Evolutionary conservation across 441 rosid species (phyloP).

Genomic region (Gossypium trilobum): DNA sequence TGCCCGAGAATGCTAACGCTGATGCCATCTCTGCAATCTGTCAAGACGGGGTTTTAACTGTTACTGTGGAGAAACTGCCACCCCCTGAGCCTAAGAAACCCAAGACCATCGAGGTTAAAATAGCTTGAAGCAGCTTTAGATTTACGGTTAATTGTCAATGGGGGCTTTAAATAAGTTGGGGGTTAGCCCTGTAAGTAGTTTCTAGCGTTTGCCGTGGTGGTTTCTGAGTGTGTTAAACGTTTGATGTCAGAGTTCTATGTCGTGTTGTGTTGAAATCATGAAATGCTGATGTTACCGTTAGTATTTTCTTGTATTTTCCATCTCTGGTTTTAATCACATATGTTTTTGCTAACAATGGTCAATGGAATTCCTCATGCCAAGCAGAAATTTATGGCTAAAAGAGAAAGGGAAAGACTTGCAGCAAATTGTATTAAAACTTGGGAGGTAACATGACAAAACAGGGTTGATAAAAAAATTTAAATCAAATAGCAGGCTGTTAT

Average conservation of each 20-base stretch:
- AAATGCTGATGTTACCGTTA: neutral
- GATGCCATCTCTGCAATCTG: constrained; percentile 42
- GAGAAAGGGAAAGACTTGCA: neutral
- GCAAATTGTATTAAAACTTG: neutral
- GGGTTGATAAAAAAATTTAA: too few species aligned
- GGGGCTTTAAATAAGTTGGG: neutral
- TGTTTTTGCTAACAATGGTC: too few species aligned
- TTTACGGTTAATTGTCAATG: neutral
- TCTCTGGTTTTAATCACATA: neutral
- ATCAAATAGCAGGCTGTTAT: neutral
- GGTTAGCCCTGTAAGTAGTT: neutral
- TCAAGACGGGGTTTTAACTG: constrained; percentile 52
- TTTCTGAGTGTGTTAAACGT: neutral
- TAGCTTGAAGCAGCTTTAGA: constrained; percentile 10
- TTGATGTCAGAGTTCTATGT: neutral
- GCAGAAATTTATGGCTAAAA: neutral
- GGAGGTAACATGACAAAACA: neutral
- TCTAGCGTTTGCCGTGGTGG: neutral
- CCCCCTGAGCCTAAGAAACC: constrained; percentile 42
- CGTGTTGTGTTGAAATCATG: neutral
- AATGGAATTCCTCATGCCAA: too few species aligned
- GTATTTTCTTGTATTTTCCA: neutral
- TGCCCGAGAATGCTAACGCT: constrained; percentile 51
- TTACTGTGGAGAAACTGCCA: constrained; percentile 43
- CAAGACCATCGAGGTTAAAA: constrained; percentile 43